phyloP scores from a whole-genome alignment of 1,139 yeast species.

The Saccharomyces pastorianus region DNA sequence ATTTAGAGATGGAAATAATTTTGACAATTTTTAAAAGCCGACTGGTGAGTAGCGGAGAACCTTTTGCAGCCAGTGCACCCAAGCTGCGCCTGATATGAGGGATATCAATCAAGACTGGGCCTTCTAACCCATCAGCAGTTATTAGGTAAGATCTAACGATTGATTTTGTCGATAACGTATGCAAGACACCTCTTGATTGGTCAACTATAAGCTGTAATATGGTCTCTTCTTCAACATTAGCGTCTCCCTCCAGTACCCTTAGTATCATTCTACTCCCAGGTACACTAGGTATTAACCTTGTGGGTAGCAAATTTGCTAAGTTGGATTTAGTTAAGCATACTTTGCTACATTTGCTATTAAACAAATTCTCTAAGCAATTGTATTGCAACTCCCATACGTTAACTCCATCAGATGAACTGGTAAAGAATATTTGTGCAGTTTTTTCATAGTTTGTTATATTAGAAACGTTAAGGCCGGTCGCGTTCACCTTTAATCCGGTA shows the following conservation, averaged over 20 bases:
- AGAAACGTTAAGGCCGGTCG: slow-evolving; percentile 69
- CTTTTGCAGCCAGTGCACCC: slow-evolving; percentile 45
- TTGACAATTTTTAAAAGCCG: slow-evolving; percentile 46
- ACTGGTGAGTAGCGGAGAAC: slow-evolving; percentile 33
- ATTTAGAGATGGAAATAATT: slow-evolving; percentile 51
- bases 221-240: slow-evolving; percentile 41
- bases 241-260: slow-evolving; percentile 31
- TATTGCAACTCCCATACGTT: slow-evolving; percentile 86
- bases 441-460: slow-evolving; percentile 51
- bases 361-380: slow-evolving; percentile 79
- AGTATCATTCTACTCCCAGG: slow-evolving; percentile 41
- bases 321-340: slow-evolving; percentile 70
- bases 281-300: slow-evolving; percentile 30
- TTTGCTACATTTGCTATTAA: slow-evolving; percentile 73
- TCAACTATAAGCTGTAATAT: slow-evolving; percentile 65
- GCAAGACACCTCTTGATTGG: slow-evolving; percentile 64
- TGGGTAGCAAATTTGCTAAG: slow-evolving; percentile 51
- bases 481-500: slow-evolving; percentile 73
- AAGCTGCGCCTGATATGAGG: slow-evolving; percentile 44
- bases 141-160: slow-evolving; percentile 73
- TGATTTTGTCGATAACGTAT: slow-evolving; percentile 76
- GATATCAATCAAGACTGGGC: slow-evolving; percentile 33
- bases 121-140: slow-evolving; percentile 32
- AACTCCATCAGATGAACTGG: slow-evolving; percentile 67
- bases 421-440: slow-evolving; percentile 75